These are phyloP conservation scores for Botrytis galanthina DNA, from an alignment of 2,329 filamentous ascomycete species.

Conservation along the genomic window DNA sequence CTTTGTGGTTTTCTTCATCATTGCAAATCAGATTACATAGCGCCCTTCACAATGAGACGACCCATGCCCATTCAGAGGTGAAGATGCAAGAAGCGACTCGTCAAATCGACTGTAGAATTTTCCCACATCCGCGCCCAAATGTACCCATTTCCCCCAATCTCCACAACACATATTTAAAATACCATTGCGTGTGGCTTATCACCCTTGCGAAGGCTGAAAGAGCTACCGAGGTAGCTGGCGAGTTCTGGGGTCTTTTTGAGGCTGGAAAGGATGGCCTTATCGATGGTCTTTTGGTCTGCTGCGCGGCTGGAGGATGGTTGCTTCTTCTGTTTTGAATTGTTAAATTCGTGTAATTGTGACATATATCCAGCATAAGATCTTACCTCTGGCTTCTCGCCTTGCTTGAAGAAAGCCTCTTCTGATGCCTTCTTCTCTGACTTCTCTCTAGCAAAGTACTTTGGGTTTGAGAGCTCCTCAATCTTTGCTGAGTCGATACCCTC, in stretches of 20 bases:
- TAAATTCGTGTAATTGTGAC: not conserved
- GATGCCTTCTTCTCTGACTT: slow-evolving; percentile 92
- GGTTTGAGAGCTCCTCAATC: slow-evolving; percentile 69
- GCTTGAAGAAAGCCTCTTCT: slow-evolving; percentile 99
- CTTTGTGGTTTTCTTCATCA: slow-evolving; percentile 40
- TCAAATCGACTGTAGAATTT: slow-evolving; percentile 44
- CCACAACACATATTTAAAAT: slow-evolving; percentile 62
- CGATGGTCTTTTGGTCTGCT: slow-evolving; percentile 96
- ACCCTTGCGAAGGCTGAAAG: slow-evolving; percentile 98
- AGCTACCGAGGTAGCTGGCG: slow-evolving; percentile 87
- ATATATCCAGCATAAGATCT: slow-evolving; percentile 38
- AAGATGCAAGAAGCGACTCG: slow-evolving; percentile 62
- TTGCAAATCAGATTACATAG: slow-evolving; percentile 42
- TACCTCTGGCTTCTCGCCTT: slow-evolving; percentile 97
- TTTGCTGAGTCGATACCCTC: slow-evolving; percentile 85
- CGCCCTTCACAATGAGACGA: slow-evolving; percentile 46
- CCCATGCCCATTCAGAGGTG: slow-evolving; percentile 59
- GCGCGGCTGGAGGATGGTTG: slow-evolving; percentile 86
- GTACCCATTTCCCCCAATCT: slow-evolving; percentile 29
- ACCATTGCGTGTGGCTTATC: slow-evolving; percentile 99
- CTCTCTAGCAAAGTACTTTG: slow-evolving; percentile 95
- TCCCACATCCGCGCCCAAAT: slow-evolving; percentile 45
- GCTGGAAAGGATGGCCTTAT: slow-evolving; percentile 90
- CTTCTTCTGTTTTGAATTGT: slow-evolving; percentile 74
- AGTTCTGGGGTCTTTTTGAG: slow-evolving; percentile 99